Percentiles rank a stretch among this genome's conserved stretches.
Conservation (phyloP, 2,329 filamentous ascomycete genomes). For the Trichophyton verrucosum region DNA sequence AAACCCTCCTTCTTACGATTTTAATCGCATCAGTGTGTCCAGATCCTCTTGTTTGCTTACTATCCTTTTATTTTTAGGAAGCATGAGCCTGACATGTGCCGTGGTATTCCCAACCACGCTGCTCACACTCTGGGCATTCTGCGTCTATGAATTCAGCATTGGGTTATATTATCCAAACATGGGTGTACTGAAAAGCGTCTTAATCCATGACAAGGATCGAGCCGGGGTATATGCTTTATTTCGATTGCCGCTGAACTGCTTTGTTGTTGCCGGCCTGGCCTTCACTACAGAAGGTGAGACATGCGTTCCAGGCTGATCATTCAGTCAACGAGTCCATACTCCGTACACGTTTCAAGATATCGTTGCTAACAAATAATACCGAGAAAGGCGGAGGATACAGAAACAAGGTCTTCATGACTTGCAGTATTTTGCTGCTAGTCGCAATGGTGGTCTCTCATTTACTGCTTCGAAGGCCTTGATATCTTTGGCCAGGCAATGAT, state of each 20-base stretch:
- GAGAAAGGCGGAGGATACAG: conserved; percentile 16
- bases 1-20: neutral
- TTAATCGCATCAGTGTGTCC: conserved; percentile 18
- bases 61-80: conserved; percentile 29
- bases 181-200: conserved; percentile 41
- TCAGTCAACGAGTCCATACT: neutral
- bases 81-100: conserved; percentile 32
- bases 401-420: conserved; percentile 21
- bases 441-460: conserved; percentile 7
- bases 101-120: conserved; percentile 30
- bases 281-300: conserved; percentile 33
- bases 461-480: neutral
- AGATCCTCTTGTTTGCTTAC: conserved; percentile 26
- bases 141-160: conserved; percentile 45
- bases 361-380: neutral
- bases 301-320: neutral
- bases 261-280: conserved; percentile 41
- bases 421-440: conserved; percentile 15
- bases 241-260: conserved; percentile 47
- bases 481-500: neutral
- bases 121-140: conserved; percentile 45
- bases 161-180: conserved; percentile 48
- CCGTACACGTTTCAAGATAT: neutral
- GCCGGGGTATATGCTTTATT: conserved; percentile 46
- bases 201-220: conserved; percentile 44